Evolutionary conservation across 495 filamentous ascomycete genomes (phyloP).

Genomic region (Neurospora pannonica): DNA sequence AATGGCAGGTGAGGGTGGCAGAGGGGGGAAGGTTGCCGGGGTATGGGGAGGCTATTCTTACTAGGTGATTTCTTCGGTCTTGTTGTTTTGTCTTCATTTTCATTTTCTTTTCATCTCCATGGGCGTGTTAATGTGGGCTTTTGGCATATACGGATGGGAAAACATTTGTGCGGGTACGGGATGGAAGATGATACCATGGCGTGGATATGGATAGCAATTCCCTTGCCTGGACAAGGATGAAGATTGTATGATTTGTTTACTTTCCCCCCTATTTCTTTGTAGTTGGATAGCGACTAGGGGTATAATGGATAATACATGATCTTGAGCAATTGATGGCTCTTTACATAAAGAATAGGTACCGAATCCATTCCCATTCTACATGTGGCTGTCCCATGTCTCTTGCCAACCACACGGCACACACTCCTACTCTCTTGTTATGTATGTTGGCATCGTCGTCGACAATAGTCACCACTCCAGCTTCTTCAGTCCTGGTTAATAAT

Average conservation of each 20-base stretch:
- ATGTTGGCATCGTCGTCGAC: background rate
- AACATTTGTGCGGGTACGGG: background rate
- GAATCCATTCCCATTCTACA: no score
- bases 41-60: constrained; percentile 16
- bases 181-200: background rate
- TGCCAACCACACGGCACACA: background rate
- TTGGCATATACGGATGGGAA: background rate
- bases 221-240: background rate
- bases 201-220: background rate
- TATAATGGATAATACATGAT: background rate
- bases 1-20: background rate
- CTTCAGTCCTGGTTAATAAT: no score
- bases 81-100: background rate
- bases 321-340: background rate
- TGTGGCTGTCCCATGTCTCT: no score
- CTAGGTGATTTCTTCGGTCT: constrained; percentile 7
- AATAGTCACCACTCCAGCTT: no score
- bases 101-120: background rate
- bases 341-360: background rate
- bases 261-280: background rate
- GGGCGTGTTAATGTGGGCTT: background rate
- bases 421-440: background rate
- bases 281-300: background rate
- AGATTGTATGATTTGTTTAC: background rate
- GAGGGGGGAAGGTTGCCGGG: constrained; percentile 21